Conservation (phyloP, 306 rosid species). For the cucumber (Cucumis sativus) region DNA sequence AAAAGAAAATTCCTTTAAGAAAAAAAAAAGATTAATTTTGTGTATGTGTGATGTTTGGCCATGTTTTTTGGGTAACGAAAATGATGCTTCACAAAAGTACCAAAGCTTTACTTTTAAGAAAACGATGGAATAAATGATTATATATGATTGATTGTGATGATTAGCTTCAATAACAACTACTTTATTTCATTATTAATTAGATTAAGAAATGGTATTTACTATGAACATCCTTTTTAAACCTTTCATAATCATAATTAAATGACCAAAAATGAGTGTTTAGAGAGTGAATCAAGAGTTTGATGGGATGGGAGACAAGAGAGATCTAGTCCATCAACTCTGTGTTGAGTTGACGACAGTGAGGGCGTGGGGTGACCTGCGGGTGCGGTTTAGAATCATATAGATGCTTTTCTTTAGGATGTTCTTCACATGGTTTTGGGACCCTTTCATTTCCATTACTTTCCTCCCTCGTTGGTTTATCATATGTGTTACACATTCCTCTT, state of each 20-base stretch:
- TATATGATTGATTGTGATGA: not conserved
- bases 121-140: slow-evolving; percentile 4
- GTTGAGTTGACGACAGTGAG: not conserved
- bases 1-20: not conserved
- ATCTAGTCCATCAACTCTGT: slow-evolving; percentile 3
- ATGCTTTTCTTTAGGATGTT: slow-evolving; percentile 1
- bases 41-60: not conserved
- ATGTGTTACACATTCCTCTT: no score
- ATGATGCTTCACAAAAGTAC: slow-evolving; percentile 11
- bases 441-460: not conserved
- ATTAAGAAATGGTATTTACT: not conserved
- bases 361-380: not conserved
- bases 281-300: not conserved
- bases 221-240: not conserved
- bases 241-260: not conserved
- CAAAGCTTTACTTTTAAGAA: slow-evolving; percentile 9
- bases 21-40: not conserved
- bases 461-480: not conserved
- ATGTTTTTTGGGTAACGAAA: not conserved
- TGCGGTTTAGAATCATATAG: not conserved
- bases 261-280: no score
- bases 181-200: not conserved
- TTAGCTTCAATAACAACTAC: slow-evolving; percentile 7
- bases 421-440: slow-evolving; percentile 2
- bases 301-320: slow-evolving; percentile 5